These are phyloP conservation scores for Carnegiea gigantea DNA, from an alignment of 179 eudicot genomes.

Conservation along the genomic window DNA sequence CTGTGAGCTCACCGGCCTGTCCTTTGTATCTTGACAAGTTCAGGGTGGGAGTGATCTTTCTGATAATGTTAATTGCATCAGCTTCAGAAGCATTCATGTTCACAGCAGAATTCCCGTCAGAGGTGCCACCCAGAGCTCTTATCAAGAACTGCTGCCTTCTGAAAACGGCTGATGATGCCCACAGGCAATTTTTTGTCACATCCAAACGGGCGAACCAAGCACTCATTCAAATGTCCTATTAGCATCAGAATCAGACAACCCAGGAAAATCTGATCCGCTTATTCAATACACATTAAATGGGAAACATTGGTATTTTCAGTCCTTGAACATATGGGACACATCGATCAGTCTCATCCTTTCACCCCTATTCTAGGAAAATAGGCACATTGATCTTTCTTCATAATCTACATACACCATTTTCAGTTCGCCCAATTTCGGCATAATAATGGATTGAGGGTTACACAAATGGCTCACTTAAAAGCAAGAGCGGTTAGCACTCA, in stretches of 20 bases:
- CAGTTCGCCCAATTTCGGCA: too few species aligned
- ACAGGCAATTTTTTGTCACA: conserved; percentile 29
- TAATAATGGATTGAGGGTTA: too few species aligned
- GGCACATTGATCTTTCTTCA: not conserved
- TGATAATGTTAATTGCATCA: conserved; percentile 60
- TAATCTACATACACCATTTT: too few species aligned
- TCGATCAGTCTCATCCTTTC: not conserved
- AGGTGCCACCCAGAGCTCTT: conserved; percentile 49
- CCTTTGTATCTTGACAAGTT: conserved; percentile 73
- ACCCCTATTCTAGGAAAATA: not conserved
- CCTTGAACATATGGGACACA: not conserved
- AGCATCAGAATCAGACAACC: conserved; percentile 28
- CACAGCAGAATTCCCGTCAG: conserved; percentile 24
- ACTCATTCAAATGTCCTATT: conserved; percentile 38
- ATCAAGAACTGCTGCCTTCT: conserved; percentile 70
- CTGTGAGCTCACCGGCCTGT: conserved; percentile 74
- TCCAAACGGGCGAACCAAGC: conserved; percentile 31
- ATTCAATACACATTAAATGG: not conserved
- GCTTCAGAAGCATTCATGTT: conserved; percentile 50
- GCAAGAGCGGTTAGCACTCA: not conserved
- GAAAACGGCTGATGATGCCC: conserved; percentile 42
- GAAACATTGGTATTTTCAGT: not conserved
- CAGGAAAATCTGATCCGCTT: not conserved
- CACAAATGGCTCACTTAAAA: too few species aligned
- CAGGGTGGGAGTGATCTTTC: conserved; percentile 70